Conservation (phyloP, 2,329 filamentous ascomycete genomes). For the Dactylellina drechsleri region DNA sequence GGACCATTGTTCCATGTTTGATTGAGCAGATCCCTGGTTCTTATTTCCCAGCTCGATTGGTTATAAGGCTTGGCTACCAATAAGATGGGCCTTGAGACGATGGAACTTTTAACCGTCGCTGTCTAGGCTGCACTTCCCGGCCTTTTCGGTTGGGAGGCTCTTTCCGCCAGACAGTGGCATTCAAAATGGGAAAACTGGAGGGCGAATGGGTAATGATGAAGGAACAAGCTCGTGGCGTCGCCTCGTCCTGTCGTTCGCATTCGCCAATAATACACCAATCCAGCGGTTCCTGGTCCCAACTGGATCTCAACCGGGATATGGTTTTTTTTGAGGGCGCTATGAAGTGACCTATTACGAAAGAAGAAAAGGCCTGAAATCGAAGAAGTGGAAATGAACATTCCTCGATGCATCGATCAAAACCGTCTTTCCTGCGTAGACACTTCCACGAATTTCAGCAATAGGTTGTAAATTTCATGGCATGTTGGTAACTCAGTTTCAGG, state of each 20-base stretch:
- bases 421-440: not conserved
- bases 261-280: not conserved
- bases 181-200: slow-evolving; percentile 1
- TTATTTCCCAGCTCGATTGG: slow-evolving; percentile 44
- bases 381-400: too few species aligned
- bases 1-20: slow-evolving; percentile 41
- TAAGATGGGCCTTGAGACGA: slow-evolving; percentile 30
- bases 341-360: too few species aligned
- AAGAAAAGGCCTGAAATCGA: too few species aligned
- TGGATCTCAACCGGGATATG: not conserved
- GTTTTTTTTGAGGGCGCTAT: not conserved
- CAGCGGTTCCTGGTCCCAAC: not conserved
- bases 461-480: slow-evolving; percentile 4
- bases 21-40: slow-evolving; percentile 35
- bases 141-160: slow-evolving; percentile 5
- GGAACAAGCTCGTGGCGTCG: slow-evolving; percentile 47
- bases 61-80: slow-evolving; percentile 34
- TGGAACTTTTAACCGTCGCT: slow-evolving; percentile 36
- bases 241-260: slow-evolving; percentile 29
- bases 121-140: slow-evolving; percentile 31
- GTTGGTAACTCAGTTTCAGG: slow-evolving; percentile 22
- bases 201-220: slow-evolving; percentile 13
- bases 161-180: slow-evolving; percentile 38
- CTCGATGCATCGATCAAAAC: not conserved
- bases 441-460: not conserved